Evolutionary conservation across 805 yeast genomes (phyloP), one percentile per base, ranked within the genome.

Genomic region (Candida germanica): DNA sequence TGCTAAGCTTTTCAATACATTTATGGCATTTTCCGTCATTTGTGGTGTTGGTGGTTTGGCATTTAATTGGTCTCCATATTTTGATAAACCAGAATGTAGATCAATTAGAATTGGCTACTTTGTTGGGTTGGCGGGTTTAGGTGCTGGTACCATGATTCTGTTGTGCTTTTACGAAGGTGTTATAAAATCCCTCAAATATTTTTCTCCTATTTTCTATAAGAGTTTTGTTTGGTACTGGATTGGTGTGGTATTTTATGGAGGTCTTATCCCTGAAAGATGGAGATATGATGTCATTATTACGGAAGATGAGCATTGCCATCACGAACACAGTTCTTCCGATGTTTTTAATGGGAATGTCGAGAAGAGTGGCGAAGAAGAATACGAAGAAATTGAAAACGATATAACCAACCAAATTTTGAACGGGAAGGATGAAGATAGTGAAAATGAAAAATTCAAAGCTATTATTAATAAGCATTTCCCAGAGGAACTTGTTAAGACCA

Each of bases 41-140:
- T 77, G 88, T 38, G 96, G 97, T 3, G 35, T 69, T 2, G 57
- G 77, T 13, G 97, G 98, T 1, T 75, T 87, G 19, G 55, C 71
- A 12, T 78, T 91, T 65, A 87, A 93, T 38, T 91, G 98, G 96
- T 79, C 88, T n/a, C 91, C 95, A 3, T 73, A 68, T 47, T 91
- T 93, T 58, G 98, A 93, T 58, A 73, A 77, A 38, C 95, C 96
- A 3, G 94, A 87, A 52, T 78, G 87, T 43, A 71, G 95, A 43
- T 79, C 83, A 4, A 61, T 87, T 38, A 70, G 98, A 47, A 86
- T 93, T 39, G 69, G 76, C 9, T 91, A 91, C 48, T 91, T 87
- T 57, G 69, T 87, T 16, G 73, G 88, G 3, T 70, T 91, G 39
- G 87, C 96, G 0, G 71, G 74, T 2, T 66, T 87, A 36, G 98